Conservation (phyloP, 2,329 filamentous ascomycete species). For the Calonectria ilicicola region DNA sequence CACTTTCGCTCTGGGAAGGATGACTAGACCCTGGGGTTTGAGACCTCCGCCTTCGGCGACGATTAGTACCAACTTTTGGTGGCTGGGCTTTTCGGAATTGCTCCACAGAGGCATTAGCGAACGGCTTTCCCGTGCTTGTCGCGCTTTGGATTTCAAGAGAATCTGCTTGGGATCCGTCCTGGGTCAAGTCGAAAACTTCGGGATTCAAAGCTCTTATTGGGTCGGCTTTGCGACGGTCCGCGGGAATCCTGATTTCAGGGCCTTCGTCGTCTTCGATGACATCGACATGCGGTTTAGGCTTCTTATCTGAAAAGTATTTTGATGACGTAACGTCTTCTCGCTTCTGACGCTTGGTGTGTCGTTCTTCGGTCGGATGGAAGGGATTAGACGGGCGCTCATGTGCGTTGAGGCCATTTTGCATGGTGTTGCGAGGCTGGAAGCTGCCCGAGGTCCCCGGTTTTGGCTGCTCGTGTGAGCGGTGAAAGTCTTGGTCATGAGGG, state of each 20-base stretch:
- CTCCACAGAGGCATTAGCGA: constrained; percentile 15
- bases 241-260: neutral
- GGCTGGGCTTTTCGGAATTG: constrained; percentile 39
- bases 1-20: constrained; percentile 2
- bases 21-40: neutral
- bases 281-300: constrained; percentile 2
- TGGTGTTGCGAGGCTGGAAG: constrained; percentile 33
- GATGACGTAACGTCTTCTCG: neutral
- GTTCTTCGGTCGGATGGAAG: constrained; percentile 15
- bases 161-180: constrained; percentile 34
- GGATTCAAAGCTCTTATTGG: neutral
- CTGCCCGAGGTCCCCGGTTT: constrained; percentile 34
- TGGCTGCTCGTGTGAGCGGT: constrained; percentile 33
- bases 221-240: neutral
- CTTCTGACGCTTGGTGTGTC: constrained; percentile 40
- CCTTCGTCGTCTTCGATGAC: constrained; percentile 27
- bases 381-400: neutral
- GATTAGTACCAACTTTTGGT: neutral
- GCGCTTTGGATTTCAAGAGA: constrained; percentile 32
- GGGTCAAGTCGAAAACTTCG: constrained; percentile 31
- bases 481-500: neutral
- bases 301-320: constrained; percentile 1
- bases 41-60: constrained; percentile 22
- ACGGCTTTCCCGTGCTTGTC: constrained; percentile 25
- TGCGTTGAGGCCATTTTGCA: neutral